Evolutionary conservation across 2,329 filamentous ascomycete species (phyloP), one percentile per base, ranked within the genome.

Genomic region (Elsinoe necatrix): DNA sequence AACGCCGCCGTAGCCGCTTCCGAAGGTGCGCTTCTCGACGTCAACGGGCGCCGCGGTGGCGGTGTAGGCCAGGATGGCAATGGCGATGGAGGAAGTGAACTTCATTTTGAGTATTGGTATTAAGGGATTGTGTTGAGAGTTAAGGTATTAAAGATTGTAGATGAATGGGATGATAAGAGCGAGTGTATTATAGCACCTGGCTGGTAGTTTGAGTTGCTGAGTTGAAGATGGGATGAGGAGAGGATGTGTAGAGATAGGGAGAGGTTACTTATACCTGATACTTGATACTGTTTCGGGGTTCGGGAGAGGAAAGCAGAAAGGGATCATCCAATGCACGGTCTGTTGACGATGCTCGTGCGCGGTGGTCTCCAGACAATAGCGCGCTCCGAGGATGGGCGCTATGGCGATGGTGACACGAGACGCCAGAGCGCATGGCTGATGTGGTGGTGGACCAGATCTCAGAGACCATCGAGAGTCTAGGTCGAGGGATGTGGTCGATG

Each of bases 11-110:
- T 34, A 31, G 11, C 25, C 45, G 45, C 25, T 4, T 4, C 48
- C 48, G 20, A 37, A 52, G 18, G 48, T 52, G 31, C 48, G 48
- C 48, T 52, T 52, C 12, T 52, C 48, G 34, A 52, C 16, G 48
- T 35, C 48, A 21, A 52, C 48, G 16, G 48, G 48, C 6, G 48
- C 48, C 7, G 48, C 48, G 11, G 48, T 21, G 48, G 48, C 48
- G 31, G 48, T 37, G 48, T 29, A 34, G 48, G 48, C 48, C 48
- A 52, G 48, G 31, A 52, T 52, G 48, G 29, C 25, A 20, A 52
- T 6, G 48, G 48, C 48, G 48, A 52, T 29, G 25, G 25, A 29
- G 14, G 29, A 31, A 4, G 48, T 52, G 48, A 52, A 34, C 34
- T 39, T 52, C 48, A 52, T 52, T 37, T 52, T 52, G 48, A 25